Conservation (phyloP, 176 grass and related monocot genomes). For the Thinopyrum elongatum region DNA sequence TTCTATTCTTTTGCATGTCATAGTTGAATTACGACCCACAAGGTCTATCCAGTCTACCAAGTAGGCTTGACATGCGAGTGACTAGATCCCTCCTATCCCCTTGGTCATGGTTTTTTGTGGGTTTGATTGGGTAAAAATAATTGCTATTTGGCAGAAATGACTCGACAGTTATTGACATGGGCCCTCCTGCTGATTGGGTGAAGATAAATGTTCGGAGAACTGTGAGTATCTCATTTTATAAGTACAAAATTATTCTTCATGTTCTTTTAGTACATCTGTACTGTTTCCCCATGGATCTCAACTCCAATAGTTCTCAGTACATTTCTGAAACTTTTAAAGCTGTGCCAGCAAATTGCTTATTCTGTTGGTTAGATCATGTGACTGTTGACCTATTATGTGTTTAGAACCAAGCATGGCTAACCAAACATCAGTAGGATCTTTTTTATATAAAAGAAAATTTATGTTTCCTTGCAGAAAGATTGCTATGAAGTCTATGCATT, state of each 20-base stretch:
- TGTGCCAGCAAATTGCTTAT: background rate
- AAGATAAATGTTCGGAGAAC: slow-evolving; percentile 83
- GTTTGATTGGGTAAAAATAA: slow-evolving; percentile 18
- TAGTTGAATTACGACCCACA: background rate
- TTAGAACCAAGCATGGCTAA: slow-evolving; percentile 11
- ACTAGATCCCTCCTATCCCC: background rate
- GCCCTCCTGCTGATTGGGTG: slow-evolving; percentile 85
- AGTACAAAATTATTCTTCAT: slow-evolving; percentile 12
- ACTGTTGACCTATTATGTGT: background rate
- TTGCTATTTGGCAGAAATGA: slow-evolving; percentile 64
- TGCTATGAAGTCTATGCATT: slow-evolving; percentile 97
- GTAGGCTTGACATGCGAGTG: slow-evolving; percentile 12
- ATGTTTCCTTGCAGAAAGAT: slow-evolving; percentile 71
- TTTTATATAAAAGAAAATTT: slow-evolving; percentile 21
- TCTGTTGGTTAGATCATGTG: slow-evolving; percentile 21
- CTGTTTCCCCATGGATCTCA: background rate
- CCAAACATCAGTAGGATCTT: background rate
- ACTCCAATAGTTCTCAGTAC: background rate
- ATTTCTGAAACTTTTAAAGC: background rate
- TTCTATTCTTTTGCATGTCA: slow-evolving; percentile 20
- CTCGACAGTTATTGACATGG: slow-evolving; percentile 65
- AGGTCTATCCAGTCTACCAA: background rate
- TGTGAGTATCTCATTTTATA: slow-evolving; percentile 36
- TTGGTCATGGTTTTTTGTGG: background rate
- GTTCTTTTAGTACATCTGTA: background rate